Evolutionary conservation across 2,329 filamentous ascomycete genomes (phyloP), one percentile per base, ranked within the genome.

Genomic region (Phialophora verrucosa): DNA sequence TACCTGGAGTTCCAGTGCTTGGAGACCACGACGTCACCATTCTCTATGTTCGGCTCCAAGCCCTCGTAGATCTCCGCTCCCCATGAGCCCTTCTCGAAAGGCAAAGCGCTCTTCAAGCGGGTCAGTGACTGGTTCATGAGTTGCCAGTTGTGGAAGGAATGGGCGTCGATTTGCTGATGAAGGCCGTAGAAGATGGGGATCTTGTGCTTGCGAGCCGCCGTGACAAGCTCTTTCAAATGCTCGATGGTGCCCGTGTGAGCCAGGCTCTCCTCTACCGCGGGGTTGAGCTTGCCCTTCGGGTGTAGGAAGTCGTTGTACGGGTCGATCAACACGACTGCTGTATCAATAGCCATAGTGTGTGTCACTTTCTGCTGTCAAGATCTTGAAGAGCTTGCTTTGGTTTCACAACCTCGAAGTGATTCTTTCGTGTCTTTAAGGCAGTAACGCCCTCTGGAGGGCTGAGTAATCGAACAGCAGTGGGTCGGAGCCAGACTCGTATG

Each of bases 141-240:
- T 20, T 71, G 69, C 76, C 76, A 78, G 2, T 74, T 75, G 1
- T 65, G 50, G 32, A 73, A 69, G 35, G 54, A 49, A 32, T 71
- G 72, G 6, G 70, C 69, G 1, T 68, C 60, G 12, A 66, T 67
- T 53, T 73, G 73, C 63, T 77, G 75, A 56, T 78, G 77, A 8
- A 78, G 67, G 25, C 72, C 72, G 38, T 78, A 78, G 67, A 72
- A 78, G 59, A 78, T 74, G 0, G 76, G 75, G 23, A 78, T 75
- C 8, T 72, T 71, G 31, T 66, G 58, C 4, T 61, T 61, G 20
- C 71, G 70, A 4, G 75, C 76, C 1, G 65, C 67, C 3, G 50
- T 47, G 12, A 77, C 70, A 2, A 77, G 59, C 5, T 70, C 64
- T 32, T 73, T 67, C 1, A 77, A 64, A 56, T 76, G 70, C 0